Base-by-base conservation (phyloP, 768 basidiomycete genomes). In the Psilocybe tampanensis region DNA sequence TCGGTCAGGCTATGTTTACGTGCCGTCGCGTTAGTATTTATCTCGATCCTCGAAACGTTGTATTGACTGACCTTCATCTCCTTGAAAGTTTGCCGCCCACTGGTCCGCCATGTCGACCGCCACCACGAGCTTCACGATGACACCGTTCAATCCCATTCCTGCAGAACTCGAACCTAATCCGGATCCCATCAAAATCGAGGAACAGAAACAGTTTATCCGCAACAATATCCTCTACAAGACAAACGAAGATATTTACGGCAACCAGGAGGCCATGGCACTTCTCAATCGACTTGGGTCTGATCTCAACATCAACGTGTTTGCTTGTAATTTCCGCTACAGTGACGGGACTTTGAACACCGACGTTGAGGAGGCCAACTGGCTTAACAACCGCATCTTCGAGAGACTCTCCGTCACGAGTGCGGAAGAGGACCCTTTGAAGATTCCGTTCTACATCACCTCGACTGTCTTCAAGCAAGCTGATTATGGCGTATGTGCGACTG, bases 301-400 rank as follows among this genome's bases (percentile, higher is more conserved):
- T 57, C 72, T 81, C 55, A 70, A 66, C 50, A 77, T 81, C 66
- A 79, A 79, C 56, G 68, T 73, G 2, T 81, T 80, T 54, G 70
- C 73, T 1, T 73, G 72, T 66, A 80, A 81, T 66, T 79, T 80
- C 69, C 66, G 47, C n/a, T 18, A 48, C 19, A 26, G 47, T 8
- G 47, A 70, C 48, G 75, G 69, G 29, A 55, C 47, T 18, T 22
- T 68, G 24, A 79, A 79, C 64, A 55, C 62, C 9, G 74, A 76
- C 61, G 64, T 80, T 44, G 68, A 59, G 21, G 75, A 77, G 52
- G 77, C 79, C 8, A 80, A 79, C 54, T 63, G 66, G 51, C 66
- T 81, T 11, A 78, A 78, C 55, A 60, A 59, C 4, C 65, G 70
- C 15, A 70, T 80, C 50, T 76, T 72, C 65, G 64, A 76, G 44